These are phyloP conservation scores for Arxiozyma slooffiae DNA, from an alignment of 1,139 yeast species.

Conservation along the genomic window DNA sequence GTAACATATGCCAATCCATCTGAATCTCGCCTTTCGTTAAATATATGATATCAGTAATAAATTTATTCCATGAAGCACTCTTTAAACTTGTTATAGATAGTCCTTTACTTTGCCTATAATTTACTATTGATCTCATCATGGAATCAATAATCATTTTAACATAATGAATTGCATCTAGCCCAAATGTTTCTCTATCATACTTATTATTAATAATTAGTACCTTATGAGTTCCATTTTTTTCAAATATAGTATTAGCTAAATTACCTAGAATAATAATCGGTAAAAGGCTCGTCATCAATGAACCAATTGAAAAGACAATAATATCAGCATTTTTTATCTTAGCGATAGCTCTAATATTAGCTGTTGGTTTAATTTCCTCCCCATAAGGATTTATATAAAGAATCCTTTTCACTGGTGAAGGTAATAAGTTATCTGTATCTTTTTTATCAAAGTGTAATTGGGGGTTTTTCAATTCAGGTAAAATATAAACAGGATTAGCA, in stretches of 20 bases:
- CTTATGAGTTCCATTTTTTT: constrained; percentile 33
- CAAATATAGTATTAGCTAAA: constrained; percentile 47
- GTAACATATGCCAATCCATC: constrained; percentile 38
- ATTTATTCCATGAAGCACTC: constrained; percentile 32
- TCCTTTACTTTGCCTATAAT: constrained; percentile 11
- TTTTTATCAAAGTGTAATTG: constrained; percentile 64
- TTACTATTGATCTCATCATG: constrained; percentile 17
- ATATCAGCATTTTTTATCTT: constrained; percentile 45
- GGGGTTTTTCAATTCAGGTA: constrained; percentile 66
- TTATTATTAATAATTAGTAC: constrained; percentile 61
- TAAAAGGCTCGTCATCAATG: constrained; percentile 74
- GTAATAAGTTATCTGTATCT: constrained; percentile 46
- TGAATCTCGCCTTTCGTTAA: constrained; percentile 39
- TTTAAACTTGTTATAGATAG: constrained; percentile 1
- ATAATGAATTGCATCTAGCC: constrained; percentile 52
- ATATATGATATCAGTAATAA: constrained; percentile 50
- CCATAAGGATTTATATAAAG: constrained; percentile 84
- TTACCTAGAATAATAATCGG: constrained; percentile 72
- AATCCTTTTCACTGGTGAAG: constrained; percentile 66
- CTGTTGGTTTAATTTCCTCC: constrained; percentile 72
- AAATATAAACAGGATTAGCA: constrained; percentile 50
- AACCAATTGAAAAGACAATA: constrained; percentile 73
- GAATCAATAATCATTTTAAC: constrained; percentile 41
- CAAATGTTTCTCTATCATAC: constrained; percentile 66
- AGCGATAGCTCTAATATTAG: constrained; percentile 53